Evolutionary conservation across 2,329 filamentous ascomycete species (phyloP), one percentile per base, ranked within the genome.

Genomic region (Aureobasidium sp.): DNA sequence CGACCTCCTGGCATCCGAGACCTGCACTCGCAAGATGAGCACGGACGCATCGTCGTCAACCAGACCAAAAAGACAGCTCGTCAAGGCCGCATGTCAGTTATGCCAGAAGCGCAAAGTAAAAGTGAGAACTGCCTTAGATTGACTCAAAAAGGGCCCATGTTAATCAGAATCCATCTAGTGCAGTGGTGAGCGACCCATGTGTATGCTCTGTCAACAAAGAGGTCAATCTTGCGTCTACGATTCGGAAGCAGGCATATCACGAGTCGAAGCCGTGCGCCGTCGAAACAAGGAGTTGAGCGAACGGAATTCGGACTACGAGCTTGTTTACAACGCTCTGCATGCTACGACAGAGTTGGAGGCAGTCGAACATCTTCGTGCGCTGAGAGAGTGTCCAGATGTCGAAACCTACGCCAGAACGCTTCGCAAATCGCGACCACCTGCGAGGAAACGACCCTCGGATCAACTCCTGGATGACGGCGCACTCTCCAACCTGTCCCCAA

Each of bases 21-120:
- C 9, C 7, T 5, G 29, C 22, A 14, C 45, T 45, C 27, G n/a
- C 15, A 59, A 49, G 17, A 59, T 59, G 56, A 59, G 56, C 42
- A 45, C 31, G 12, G 42, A 59, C 41, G 34, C 34, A n/a, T 47
- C 59, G 8, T 48, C 48, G 1, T 47, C 48, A 2, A 34, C n/a
- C 29, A 55, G 42, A 53, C 59, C 59, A 39, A 62, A 48, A 48
- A 20, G 59, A 55, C 59, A 62, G 15, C 37, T 53, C 20, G 59
- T 62, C 48, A 62, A 62, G 39, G 59, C 59, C 20, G 59, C 59
- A 12, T 55, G 59, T 11, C 48, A 62, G 8, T 52, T 41, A 22
- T 62, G 59, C 56, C 59, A 62, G 22, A 52, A 45, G 11, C 59
- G 59, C n/a, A 62, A 62, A 48, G 59, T 62, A 4, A 62, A 62